These are phyloP conservation scores for Mycosphaerella sp. DNA, from an alignment of 2,329 filamentous ascomycete genomes.

Conservation along the genomic window DNA sequence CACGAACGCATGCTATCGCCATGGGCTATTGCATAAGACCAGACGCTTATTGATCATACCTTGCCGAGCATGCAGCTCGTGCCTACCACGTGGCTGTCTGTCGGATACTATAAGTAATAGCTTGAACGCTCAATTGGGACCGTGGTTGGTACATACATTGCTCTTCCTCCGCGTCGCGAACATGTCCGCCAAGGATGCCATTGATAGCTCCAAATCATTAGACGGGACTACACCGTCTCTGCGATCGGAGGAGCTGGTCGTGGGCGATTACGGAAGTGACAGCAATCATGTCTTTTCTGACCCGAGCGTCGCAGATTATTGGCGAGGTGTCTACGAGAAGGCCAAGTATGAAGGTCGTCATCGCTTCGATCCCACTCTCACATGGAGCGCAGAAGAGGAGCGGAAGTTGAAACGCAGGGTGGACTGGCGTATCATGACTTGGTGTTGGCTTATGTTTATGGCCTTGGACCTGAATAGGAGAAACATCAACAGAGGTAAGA, in stretches of 20 bases:
- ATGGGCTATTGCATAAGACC: slow-evolving; percentile 10
- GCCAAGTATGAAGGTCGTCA: slow-evolving; percentile 47
- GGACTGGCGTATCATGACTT: slow-evolving; percentile 24
- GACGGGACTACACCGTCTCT: slow-evolving; percentile 6
- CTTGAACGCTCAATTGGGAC: not conserved
- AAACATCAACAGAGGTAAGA: slow-evolving; percentile 26
- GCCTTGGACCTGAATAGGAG: slow-evolving; percentile 28
- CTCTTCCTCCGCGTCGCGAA: not conserved
- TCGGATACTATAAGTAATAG: slow-evolving; percentile 2
- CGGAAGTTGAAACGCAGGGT: slow-evolving; percentile 31
- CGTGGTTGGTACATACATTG: not conserved
- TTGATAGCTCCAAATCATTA: not conserved
- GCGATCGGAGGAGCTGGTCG: slow-evolving; percentile 15
- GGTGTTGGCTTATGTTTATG: slow-evolving; percentile 29
- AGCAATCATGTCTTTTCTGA: slow-evolving; percentile 42
- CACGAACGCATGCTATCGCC: slow-evolving; percentile 1
- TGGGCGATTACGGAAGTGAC: slow-evolving; percentile 18
- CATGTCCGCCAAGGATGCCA: slow-evolving; percentile 3
- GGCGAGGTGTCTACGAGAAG: slow-evolving; percentile 50
- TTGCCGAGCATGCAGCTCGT: slow-evolving; percentile 5
- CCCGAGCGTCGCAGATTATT: slow-evolving; percentile 49
- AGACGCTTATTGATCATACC: not conserved
- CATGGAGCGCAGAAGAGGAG: slow-evolving; percentile 43
- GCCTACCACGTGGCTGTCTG: not conserved
- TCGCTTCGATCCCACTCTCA: slow-evolving; percentile 44